phyloP scores from a whole-genome alignment of 805 yeast genomes.

The Henningerozyma blattae region DNA sequence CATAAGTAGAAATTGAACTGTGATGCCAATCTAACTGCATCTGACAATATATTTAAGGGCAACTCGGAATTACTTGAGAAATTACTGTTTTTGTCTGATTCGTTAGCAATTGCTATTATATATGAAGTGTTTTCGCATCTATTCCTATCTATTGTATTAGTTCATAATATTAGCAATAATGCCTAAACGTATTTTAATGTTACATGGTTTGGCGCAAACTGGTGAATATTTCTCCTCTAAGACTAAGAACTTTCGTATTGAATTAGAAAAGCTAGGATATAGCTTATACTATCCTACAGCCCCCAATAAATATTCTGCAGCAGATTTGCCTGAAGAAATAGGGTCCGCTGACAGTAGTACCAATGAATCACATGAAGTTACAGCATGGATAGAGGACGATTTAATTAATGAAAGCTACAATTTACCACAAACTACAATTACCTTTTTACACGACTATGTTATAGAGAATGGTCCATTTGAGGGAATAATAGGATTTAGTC shows the following conservation, averaged over 20 bases:
- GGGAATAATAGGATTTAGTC: slow-evolving; percentile 85
- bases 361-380: slow-evolving; percentile 15
- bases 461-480: slow-evolving; percentile 60
- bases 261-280: slow-evolving; percentile 44
- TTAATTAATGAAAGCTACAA: slow-evolving; percentile 27
- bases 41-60: no score
- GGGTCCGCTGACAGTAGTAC: slow-evolving; percentile 17
- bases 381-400: slow-evolving; percentile 59
- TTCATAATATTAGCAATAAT: no score
- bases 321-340: slow-evolving; percentile 44
- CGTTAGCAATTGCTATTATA: no score
- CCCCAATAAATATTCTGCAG: slow-evolving; percentile 48
- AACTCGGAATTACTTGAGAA: no score
- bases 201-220: slow-evolving; percentile 86
- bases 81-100: no score
- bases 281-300: slow-evolving; percentile 68
- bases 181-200: slow-evolving; percentile 68
- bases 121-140: no score
- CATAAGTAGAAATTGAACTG: no score
- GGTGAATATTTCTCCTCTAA: slow-evolving; percentile 72
- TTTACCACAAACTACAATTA: slow-evolving; percentile 28
- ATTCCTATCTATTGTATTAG: no score
- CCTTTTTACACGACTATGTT: slow-evolving; percentile 32
- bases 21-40: no score
- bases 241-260: slow-evolving; percentile 73